Evolutionary conservation across 345 rosid genomes (phyloP), one percentile per base, ranked within the genome.

Genomic region (Crucihimalaya himalaica): DNA sequence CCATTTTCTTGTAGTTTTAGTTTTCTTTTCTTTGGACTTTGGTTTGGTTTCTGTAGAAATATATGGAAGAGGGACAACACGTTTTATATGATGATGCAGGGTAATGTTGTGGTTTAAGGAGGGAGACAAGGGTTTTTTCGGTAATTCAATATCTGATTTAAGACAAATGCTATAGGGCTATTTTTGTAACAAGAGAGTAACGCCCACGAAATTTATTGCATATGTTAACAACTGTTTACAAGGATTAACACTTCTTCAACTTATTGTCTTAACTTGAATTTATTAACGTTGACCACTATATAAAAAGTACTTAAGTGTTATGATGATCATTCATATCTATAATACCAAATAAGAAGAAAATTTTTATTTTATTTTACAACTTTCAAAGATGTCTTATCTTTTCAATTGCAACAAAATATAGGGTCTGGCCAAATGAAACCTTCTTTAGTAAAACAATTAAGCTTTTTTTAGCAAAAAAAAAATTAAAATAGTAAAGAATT

Each of bases 21-120:
- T 13, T 10, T 37, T 59, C n/a, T 32, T 6, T 32, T 34, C 9
- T 32, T n/a, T 9, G n/a, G 14, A 1, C 15, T 52, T 63, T 37
- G 20, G 2, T 67, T 61, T 51, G 28, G 18, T 63, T 74, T 63
- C 0, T 62, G 78, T 6, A 14, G 66, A 15, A 15, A 9, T 16
- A 32, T 35, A 58, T 72, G 20, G 70, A 64, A 65, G 81, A 57
- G 58, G 25, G 25, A 46, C 16, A n/a, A 35, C 9, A 32, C 46
- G 19, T 55, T 70, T 39, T 77, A 77, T 78, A 78, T 31, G 70
- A 53, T 72, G 53, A 63, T 39, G 27, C 66, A 80, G 92, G 92
- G 31, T 78, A 75, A 55, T 73, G 51, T 37, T 64, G 96, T 83
- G 78, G 77, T 79, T 83, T 54, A 18, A 0, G 59, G 8, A 45